Evolutionary conservation across 176 grass and related monocot genomes (phyloP).

Genomic region (Ensete ventricosum): DNA sequence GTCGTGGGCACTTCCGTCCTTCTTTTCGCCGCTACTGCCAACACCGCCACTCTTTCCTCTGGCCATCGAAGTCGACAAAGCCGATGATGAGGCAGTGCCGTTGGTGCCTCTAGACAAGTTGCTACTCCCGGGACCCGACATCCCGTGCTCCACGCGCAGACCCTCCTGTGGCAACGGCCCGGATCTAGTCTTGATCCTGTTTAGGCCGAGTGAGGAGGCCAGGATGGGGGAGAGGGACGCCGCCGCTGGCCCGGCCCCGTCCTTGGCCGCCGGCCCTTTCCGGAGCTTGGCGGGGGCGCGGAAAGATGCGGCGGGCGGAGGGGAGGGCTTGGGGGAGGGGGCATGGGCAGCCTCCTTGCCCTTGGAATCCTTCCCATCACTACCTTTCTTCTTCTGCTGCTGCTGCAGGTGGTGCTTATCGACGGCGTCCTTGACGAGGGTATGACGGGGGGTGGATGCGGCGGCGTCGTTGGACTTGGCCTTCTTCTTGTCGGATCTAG

Average conservation of each 20-base stretch:
- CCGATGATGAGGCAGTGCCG: not conserved
- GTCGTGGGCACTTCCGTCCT: constrained; percentile 24
- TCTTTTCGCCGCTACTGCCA: constrained; percentile 20
- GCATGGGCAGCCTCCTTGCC: constrained; percentile 8
- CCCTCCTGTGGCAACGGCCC: constrained; percentile 95
- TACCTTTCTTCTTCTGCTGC: constrained; percentile 15
- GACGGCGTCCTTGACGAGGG: constrained; percentile 14
- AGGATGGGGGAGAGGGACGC: constrained; percentile 65
- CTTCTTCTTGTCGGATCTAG: constrained; percentile 28
- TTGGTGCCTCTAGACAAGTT: constrained; percentile 57
- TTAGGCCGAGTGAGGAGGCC: constrained; percentile 89
- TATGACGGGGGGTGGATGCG: not conserved
- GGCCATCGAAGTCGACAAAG: not conserved
- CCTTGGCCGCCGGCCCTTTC: constrained; percentile 25
- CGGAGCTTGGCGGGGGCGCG: constrained; percentile 12
- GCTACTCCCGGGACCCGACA: constrained; percentile 55
- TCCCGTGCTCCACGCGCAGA: constrained; percentile 37
- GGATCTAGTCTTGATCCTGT: constrained; percentile 99
- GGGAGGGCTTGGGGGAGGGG: not conserved
- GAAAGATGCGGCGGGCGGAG: not conserved
- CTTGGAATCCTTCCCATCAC: constrained; percentile 14
- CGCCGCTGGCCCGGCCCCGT: not conserved
- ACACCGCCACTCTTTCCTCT: not conserved
- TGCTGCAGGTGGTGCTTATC: constrained; percentile 11
- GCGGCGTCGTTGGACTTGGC: not conserved